Evolutionary conservation across 2,329 filamentous ascomycete species (phyloP).

Genomic region (Cladosporium sp.): DNA sequence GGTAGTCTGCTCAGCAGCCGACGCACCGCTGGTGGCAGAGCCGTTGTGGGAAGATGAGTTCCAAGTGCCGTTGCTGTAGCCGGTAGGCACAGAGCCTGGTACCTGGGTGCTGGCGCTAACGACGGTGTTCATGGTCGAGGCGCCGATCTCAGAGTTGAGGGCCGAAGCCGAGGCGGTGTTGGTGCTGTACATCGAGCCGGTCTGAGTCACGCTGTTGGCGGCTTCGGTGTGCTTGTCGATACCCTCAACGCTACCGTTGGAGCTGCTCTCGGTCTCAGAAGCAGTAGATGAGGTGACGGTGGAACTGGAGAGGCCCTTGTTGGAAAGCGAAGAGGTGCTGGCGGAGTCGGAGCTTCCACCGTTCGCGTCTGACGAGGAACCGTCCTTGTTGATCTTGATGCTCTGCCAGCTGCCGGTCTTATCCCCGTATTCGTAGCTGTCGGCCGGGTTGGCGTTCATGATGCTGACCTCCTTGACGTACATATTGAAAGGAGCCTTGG

Average conservation of each 20-base stretch:
- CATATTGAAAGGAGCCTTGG: conserved; percentile 46
- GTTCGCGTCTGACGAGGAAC: background rate
- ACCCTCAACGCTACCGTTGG: conserved; percentile 19
- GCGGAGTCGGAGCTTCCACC: conserved; percentile 16
- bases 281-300: conserved; percentile 19
- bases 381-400: conserved; percentile 38
- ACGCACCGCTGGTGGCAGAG: conserved; percentile 11
- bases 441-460: conserved; percentile 47
- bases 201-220: conserved; percentile 18
- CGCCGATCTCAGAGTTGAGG: conserved; percentile 16
- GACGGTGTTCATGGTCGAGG: conserved; percentile 13
- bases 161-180: conserved; percentile 22
- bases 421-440: conserved; percentile 46
- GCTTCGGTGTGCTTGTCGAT: conserved; percentile 18
- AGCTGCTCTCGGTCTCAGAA: conserved; percentile 21
- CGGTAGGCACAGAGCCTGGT: background rate
- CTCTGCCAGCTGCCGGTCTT: conserved; percentile 41
- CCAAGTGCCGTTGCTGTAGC: conserved; percentile 3
- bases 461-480: conserved; percentile 46
- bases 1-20: conserved; percentile 1
- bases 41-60: background rate
- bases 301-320: conserved; percentile 4
- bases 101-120: conserved; percentile 8
- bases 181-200: conserved; percentile 20
- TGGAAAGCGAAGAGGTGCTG: conserved; percentile 21